phyloP scores from a whole-genome alignment of 805 yeast species.

The Isabelozyma heimii region DNA sequence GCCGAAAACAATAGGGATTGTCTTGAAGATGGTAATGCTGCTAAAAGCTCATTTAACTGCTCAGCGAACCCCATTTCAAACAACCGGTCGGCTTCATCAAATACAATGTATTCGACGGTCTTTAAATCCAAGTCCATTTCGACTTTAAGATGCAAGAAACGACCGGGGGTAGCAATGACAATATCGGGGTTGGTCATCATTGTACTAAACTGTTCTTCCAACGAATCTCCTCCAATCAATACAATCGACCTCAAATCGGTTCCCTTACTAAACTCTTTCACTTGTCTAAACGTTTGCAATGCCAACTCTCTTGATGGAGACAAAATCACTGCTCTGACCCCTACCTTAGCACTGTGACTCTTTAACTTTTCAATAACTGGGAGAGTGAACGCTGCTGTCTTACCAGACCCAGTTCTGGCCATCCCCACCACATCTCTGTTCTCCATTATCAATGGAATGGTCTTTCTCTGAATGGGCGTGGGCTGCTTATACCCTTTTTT shows the following conservation, averaged over 20 bases:
- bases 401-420: slow-evolving; percentile 99
- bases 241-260: slow-evolving; percentile 78
- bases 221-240: slow-evolving; percentile 96
- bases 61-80: slow-evolving; percentile 96
- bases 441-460: slow-evolving; percentile 85
- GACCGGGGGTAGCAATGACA: slow-evolving; percentile 95
- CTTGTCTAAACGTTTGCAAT: slow-evolving; percentile 82
- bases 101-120: slow-evolving; percentile 84
- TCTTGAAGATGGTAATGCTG: slow-evolving; percentile 75
- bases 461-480: slow-evolving; percentile 95
- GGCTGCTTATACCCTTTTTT: slow-evolving; percentile 92
- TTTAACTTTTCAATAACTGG: slow-evolving; percentile 88
- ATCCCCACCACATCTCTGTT: slow-evolving; percentile 95
- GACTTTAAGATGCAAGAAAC: slow-evolving; percentile 91
- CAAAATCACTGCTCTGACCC: slow-evolving; percentile 81
- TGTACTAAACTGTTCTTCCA: slow-evolving; percentile 90
- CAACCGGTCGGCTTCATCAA: slow-evolving; percentile 96
- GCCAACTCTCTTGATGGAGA: slow-evolving; percentile 98
- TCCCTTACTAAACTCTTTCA: slow-evolving; percentile 83
- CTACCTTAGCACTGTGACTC: slow-evolving; percentile 80
- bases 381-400: slow-evolving; percentile 92
- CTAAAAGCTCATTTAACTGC: slow-evolving; percentile 84
- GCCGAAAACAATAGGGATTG: slow-evolving; percentile 93
- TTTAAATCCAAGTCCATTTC: slow-evolving; percentile 89
- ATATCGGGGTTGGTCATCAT: slow-evolving; percentile 96